Evolutionary conservation across 2,329 filamentous ascomycete genomes (phyloP), one percentile per base, ranked within the genome.

Genomic region (Penicillium sp.): DNA sequence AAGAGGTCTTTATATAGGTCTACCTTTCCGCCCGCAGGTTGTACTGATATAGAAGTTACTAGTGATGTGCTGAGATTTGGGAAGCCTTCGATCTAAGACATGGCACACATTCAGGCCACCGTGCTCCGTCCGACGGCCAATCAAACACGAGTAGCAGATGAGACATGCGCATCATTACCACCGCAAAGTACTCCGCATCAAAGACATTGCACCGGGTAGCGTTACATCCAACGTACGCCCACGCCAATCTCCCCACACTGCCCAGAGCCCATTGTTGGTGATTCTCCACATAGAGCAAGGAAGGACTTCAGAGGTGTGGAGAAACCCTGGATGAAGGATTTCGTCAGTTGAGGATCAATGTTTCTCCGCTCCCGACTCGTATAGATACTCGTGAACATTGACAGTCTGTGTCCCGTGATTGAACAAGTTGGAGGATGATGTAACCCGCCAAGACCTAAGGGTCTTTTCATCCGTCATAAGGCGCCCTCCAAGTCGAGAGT

Each of bases 101-200:
- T 60, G 33, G 46, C 27, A 48, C n/a, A 21, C 6, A 52, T 56
- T 58, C 56, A 61, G 58, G 56, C 61, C 54, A 64, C 54, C 43
- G 29, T 41, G 35, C 29, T 55, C 51, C 19, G n/a, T 48, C 14
- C 33, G 51, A 26, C 29, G 26, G 39, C 62, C 62, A 66, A 64
- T 59, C 33, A 60, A 56, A 26, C 43, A 56, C 33, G 22, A 44
- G 33, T 58, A 8, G 43, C 11, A 57, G 59, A 48, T 65, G 57
- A 66, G 61, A 66, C 64, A 66, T 64, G 46, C 54, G 56, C 59
- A 66, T 64, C 59, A 58, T 44, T 29, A 53, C 52, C 47, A 54
- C 53, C 56, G n/a, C 53, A 58, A 58, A 55, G 44, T 55, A 54
- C 56, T 56, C 54, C 59, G 54, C 62, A 61, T 61, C 45, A 52